Base-by-base conservation (phyloP, 2,329 filamentous ascomycete genomes). In the Aspergillus persii region DNA sequence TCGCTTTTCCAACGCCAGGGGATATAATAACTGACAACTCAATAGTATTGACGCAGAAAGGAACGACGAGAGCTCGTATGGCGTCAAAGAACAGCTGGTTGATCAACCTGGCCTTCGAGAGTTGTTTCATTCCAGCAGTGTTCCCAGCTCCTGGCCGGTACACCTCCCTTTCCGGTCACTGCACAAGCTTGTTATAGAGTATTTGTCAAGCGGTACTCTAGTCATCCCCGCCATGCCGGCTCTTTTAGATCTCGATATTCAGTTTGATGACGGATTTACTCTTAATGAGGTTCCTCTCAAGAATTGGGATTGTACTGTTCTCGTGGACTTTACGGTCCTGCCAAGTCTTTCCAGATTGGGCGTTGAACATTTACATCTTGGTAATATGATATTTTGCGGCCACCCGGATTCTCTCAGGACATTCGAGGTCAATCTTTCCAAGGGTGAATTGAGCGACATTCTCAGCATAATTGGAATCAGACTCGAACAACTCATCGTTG, bases 341-440 rank as follows among this genome's bases (percentile, higher is more conserved):
- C 50, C 50, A 39, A 53, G 30, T 26, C 30, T 41, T 53, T 53
- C 50, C 33, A 53, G 31, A 36, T 33, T 53, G 50, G 26, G 29
- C 23, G 8, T 53, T 53, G 33, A n/a, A 23, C 31, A 41, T 15
- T 41, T 53, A 18, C 33, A 41, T 15, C 50, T 53, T 53, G 50
- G 50, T 53, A 53, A 53, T 18, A 36, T 53, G 31, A 53, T 53
- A 36, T n/a, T n/a, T n/a, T n/a, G n/a, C n/a, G n/a, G n/a, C n/a
- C n/a, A n/a, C n/a, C n/a, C n/a, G n/a, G n/a, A 41, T 36, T 53
- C 50, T 53, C 31, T 53, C 33, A 53, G 23, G 33, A 53, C 18
- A 30, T 53, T 53, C 29, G 33, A 53, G 33, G 12, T 15, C 33
- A 53, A 23, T 53, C 33, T 36, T 53, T 23, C 50, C n/a, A 41